A percentile compares a stretch with the other conserved stretches of the same genome.
phyloP scores from a whole-genome alignment of 2,329 filamentous ascomycete genomes.

The Aspergillus clavatus region DNA sequence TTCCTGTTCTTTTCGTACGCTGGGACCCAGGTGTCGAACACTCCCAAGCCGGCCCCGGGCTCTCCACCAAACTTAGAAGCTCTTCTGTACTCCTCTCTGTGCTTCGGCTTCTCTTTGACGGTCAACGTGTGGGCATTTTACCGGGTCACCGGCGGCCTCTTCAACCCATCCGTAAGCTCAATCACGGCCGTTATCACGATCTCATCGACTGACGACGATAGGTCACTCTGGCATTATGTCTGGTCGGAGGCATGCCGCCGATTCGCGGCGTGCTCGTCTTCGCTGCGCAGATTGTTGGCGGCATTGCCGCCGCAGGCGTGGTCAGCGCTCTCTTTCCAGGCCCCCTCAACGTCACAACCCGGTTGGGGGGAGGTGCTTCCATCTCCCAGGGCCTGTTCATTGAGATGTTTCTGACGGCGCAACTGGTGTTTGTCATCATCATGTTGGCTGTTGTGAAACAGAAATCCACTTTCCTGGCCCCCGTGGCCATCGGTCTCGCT shows the following conservation, averaged over 20 bases:
- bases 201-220: conserved; percentile 11
- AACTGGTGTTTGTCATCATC: conserved; percentile 61
- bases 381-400: conserved; percentile 59
- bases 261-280: conserved; percentile 51
- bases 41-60: conserved; percentile 29
- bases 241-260: conserved; percentile 54
- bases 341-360: conserved; percentile 52
- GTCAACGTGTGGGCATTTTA: conserved; percentile 55
- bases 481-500: conserved; percentile 65
- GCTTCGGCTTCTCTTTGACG: conserved; percentile 45
- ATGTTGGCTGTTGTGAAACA: conserved; percentile 72
- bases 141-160: conserved; percentile 48
- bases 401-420: conserved; percentile 61
- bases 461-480: conserved; percentile 65
- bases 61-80: conserved; percentile 31
- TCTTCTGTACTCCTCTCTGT: conserved; percentile 42
- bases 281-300: conserved; percentile 54
- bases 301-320: conserved; percentile 56
- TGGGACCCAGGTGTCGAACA: conserved; percentile 44
- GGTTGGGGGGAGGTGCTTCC: conserved; percentile 49
- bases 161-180: conserved; percentile 45
- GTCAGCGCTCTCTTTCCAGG: conserved; percentile 57
- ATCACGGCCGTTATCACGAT: neutral
- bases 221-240: conserved; percentile 57
- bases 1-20: conserved; percentile 49